Evolutionary conservation across 2,329 filamentous ascomycete genomes (phyloP), one percentile per base, ranked within the genome.

Genomic region (Ophiobolus disseminans): DNA sequence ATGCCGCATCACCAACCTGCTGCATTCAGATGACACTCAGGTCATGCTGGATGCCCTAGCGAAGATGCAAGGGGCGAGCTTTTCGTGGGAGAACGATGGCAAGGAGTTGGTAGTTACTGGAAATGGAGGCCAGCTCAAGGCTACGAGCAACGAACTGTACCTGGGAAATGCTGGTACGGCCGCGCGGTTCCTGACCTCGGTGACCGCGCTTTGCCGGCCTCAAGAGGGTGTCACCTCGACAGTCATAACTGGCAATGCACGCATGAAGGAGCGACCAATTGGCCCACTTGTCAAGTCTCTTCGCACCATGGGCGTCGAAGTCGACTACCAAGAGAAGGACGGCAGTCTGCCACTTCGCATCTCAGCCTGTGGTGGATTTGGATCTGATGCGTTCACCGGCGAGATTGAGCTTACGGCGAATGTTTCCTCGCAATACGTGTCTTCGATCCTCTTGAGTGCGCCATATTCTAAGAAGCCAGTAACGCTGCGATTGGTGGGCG

Each of bases 341-440:
- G 85, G 89, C 56, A 95, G 92, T 70, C 79, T 99, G 32, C 94
- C 94, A 0, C 77, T 99, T 10, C 85, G 86, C 49, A 88, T 99
- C 40, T 83, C 87, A 53, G 91, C 94, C 4, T 72, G 69, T 28
- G 63, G 69, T 4, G 71, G 67, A 4, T 74, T 74, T 36, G 88
- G 89, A 19, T 87, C 86, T 38, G 93, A 92, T 3, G 88, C 52
- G 0, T 73, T 73, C 46, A 63, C 92, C 45, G 94, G 94, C 28
- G 81, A 88, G 21, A 97, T 99, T 62, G 89, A 96, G 70, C 82
- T 99, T 47, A 91, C 92, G 9, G 94, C 94, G 1, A 97, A 94
- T 32, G 89, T 97, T 13, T 99, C 94, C 7, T 97, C 94, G n/a
- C 94, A 99, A 75, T 99, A 97, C 69, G 94, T 99, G 28, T 97